Percentiles rank a stretch among this genome's conserved stretches.
These are phyloP conservation scores for Lecanicillium sp. DNA, from an alignment of 2,329 filamentous ascomycete species.

Conservation along the genomic window DNA sequence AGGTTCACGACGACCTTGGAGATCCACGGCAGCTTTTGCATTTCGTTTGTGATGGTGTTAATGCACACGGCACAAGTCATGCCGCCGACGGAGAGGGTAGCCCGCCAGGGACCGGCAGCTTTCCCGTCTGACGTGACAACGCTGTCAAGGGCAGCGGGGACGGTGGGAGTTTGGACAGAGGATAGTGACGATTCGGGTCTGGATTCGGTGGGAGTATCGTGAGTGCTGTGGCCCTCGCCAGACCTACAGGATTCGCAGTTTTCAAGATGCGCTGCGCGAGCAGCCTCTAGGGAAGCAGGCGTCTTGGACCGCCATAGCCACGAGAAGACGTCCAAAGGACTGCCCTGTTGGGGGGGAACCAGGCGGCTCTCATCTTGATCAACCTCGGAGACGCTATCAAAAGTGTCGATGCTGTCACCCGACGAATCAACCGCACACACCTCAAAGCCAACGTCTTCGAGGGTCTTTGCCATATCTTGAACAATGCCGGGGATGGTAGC, in stretches of 20 bases:
- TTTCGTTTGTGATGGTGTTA: slow-evolving; percentile 54
- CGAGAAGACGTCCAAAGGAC: slow-evolving; percentile 26
- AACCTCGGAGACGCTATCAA: slow-evolving; percentile 19
- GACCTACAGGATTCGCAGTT: slow-evolving; percentile 33
- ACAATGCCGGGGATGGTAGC: slow-evolving; percentile 35
- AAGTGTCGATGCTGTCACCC: slow-evolving; percentile 25
- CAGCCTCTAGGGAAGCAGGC: slow-evolving; percentile 19
- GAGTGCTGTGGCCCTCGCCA: slow-evolving; percentile 3
- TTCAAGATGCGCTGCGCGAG: slow-evolving; percentile 28
- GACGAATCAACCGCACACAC: slow-evolving; percentile 43
- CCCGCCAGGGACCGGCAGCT: slow-evolving; percentile 34
- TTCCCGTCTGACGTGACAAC: neutral
- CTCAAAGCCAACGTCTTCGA: slow-evolving; percentile 55
- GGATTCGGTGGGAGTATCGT: slow-evolving; percentile 13
- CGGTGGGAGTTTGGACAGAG: neutral
- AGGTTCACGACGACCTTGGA: slow-evolving; percentile 56
- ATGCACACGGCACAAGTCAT: slow-evolving; percentile 70
- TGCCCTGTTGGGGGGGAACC: slow-evolving; percentile 16
- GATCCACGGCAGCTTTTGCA: slow-evolving; percentile 53
- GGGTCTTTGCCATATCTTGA: slow-evolving; percentile 38
- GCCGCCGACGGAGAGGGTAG: slow-evolving; percentile 56
- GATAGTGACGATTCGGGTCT: slow-evolving; percentile 3
- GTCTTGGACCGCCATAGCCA: slow-evolving; percentile 25
- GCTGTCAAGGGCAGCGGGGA: neutral
- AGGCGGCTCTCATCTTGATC: slow-evolving; percentile 21